phyloP scores from a whole-genome alignment of 106 monocot genomes.

The Amphibolis antarctica region DNA sequence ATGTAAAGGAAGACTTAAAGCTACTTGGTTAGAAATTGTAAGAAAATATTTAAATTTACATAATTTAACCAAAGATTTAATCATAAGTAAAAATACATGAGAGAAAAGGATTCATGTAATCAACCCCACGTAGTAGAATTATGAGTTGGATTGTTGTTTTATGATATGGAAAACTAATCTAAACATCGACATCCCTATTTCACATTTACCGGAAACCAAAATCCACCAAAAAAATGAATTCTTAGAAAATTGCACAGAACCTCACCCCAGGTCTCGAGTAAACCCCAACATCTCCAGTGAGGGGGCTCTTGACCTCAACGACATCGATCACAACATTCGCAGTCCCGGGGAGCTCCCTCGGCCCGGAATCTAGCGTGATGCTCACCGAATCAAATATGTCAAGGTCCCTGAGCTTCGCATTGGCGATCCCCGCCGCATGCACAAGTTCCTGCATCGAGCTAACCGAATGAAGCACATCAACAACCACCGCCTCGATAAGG shows the following conservation, averaged over 20 bases:
- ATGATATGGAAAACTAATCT: not conserved
- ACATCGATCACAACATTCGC: constrained; percentile 23
- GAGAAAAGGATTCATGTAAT: no score
- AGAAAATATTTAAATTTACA: no score
- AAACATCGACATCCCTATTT: not conserved
- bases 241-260: not conserved
- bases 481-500: constrained; percentile 22
- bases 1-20: no score
- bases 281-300: constrained; percentile 18
- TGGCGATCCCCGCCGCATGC: constrained; percentile 14
- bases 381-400: constrained; percentile 18
- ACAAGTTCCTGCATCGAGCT: constrained; percentile 24
- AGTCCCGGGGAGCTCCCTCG: constrained; percentile 18
- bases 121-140: no score
- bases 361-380: constrained; percentile 22
- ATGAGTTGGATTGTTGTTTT: no score
- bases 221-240: not conserved
- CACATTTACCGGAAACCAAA: not conserved
- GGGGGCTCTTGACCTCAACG: constrained; percentile 20
- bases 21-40: no score
- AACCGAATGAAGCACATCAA: constrained; percentile 5
- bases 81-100: no score
- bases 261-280: constrained; percentile 22
- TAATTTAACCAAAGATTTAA: no score
- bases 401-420: constrained; percentile 13